Percentiles rank a stretch among this genome's conserved stretches.
These are phyloP conservation scores for Camelina hispida DNA, from an alignment of 345 rosid genomes.

Conservation along the genomic window DNA sequence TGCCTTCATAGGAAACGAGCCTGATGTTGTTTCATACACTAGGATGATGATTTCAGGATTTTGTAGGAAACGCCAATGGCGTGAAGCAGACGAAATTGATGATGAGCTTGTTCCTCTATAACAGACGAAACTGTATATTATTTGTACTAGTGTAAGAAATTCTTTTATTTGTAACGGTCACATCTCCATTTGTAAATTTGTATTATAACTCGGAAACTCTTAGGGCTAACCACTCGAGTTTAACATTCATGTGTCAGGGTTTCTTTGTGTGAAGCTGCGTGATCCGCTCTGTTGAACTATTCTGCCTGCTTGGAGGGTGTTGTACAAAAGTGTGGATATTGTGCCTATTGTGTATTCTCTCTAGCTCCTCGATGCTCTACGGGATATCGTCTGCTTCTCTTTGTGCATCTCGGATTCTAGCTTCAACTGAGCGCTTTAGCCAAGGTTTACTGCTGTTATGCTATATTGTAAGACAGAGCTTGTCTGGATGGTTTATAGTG, in stretches of 20 bases:
- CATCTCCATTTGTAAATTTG: constrained; percentile 30
- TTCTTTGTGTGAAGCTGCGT: constrained; percentile 74
- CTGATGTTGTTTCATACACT: constrained; percentile 41
- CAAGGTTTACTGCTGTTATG: constrained; percentile 74
- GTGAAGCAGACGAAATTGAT: constrained; percentile 35
- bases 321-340: constrained; percentile 73
- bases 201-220: constrained; percentile 26
- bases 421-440: constrained; percentile 87
- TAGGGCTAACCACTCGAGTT: no score
- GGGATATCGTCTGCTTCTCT: constrained; percentile 73
- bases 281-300: constrained; percentile 77
- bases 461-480: constrained; percentile 73
- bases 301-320: constrained; percentile 85
- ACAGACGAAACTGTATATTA: constrained; percentile 9
- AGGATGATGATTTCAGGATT: constrained; percentile 43
- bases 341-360: constrained; percentile 86
- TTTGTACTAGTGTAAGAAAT: neutral
- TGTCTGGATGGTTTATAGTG: constrained; percentile 77
- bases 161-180: constrained; percentile 19
- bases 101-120: constrained; percentile 28
- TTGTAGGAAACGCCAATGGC: constrained; percentile 38
- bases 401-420: constrained; percentile 76
- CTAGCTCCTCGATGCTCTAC: constrained; percentile 67
- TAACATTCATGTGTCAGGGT: no score
- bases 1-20: constrained; percentile 9